Evolutionary conservation across 805 yeast genomes (phyloP).

Genomic region (Candida ponderosae): DNA sequence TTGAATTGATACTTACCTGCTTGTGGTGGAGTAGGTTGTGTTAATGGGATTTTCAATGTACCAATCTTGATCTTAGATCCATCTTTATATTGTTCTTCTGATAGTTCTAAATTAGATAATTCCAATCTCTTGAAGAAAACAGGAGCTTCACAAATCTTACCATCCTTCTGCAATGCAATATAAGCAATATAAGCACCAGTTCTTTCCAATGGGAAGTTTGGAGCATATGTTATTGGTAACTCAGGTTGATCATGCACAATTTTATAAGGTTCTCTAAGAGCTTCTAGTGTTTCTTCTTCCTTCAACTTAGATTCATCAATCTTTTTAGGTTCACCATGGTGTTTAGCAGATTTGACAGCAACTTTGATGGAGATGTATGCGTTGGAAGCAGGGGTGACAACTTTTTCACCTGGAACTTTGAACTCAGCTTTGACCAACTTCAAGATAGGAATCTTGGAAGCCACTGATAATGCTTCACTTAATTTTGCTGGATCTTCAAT

Average conservation of each 20-base stretch:
- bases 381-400: conserved; percentile 62
- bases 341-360: conserved; percentile 64
- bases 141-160: conserved; percentile 68
- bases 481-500: conserved; percentile 34
- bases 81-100: conserved; percentile 38
- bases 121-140: conserved; percentile 42
- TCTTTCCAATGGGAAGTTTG: conserved; percentile 61
- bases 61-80: conserved; percentile 38
- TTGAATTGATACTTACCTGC: conserved; percentile 63
- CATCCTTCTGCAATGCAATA: conserved; percentile 67
- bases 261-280: conserved; percentile 63
- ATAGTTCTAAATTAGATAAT: conserved; percentile 44
- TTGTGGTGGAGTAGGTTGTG: conserved; percentile 71
- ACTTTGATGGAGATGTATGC: conserved; percentile 74
- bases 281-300: conserved; percentile 59
- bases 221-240: conserved; percentile 61
- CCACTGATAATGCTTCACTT: conserved; percentile 43
- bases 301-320: conserved; percentile 24
- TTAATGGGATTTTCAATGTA: conserved; percentile 67
- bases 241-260: conserved; percentile 61
- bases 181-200: conserved; percentile 58
- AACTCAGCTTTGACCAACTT: conserved; percentile 65
- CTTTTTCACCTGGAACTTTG: conserved; percentile 79
- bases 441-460: conserved; percentile 58
- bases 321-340: conserved; percentile 33